phyloP scores from a whole-genome alignment of 2,329 filamentous ascomycete species.

The Lachnellula hyalina region DNA sequence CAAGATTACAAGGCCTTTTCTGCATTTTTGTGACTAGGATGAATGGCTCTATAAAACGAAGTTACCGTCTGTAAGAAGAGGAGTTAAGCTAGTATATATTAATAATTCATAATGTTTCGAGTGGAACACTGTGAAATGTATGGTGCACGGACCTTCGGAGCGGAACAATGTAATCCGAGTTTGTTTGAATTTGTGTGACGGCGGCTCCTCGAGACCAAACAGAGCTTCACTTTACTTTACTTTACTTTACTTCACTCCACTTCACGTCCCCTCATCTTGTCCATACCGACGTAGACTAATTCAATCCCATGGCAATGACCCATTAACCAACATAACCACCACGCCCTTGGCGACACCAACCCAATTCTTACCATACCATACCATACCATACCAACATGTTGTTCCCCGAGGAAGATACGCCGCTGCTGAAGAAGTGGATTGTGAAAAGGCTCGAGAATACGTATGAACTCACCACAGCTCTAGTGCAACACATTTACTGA shows the following conservation, averaged over 20 bases:
- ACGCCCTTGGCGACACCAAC: neutral
- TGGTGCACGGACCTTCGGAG: neutral
- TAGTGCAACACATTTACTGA: conserved; percentile 4
- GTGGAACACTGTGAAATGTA: too few relatives aligned
- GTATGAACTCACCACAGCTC: conserved; percentile 35
- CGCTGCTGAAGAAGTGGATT: conserved; percentile 69
- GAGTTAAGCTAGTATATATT: too few relatives aligned
- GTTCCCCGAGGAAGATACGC: conserved; percentile 57
- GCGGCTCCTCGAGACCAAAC: neutral
- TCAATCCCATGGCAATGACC: conserved; percentile 3
- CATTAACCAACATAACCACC: neutral
- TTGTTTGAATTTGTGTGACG: neutral
- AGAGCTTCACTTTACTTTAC: neutral
- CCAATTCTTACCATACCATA: neutral
- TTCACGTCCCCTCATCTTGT: neutral
- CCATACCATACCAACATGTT: conserved; percentile 40
- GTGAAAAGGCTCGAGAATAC: conserved; percentile 71
- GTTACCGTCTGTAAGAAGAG: too few relatives aligned
- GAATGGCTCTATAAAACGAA: too few relatives aligned
- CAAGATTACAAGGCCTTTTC: too few relatives aligned
- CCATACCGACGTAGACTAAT: neutral
- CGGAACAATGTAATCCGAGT: neutral
- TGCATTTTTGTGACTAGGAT: too few relatives aligned
- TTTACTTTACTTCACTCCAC: neutral
- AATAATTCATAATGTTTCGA: too few relatives aligned